These are phyloP conservation scores for Plasmodium malariae DNA, from an alignment of 169 alveolate species.

Conservation along the genomic window DNA sequence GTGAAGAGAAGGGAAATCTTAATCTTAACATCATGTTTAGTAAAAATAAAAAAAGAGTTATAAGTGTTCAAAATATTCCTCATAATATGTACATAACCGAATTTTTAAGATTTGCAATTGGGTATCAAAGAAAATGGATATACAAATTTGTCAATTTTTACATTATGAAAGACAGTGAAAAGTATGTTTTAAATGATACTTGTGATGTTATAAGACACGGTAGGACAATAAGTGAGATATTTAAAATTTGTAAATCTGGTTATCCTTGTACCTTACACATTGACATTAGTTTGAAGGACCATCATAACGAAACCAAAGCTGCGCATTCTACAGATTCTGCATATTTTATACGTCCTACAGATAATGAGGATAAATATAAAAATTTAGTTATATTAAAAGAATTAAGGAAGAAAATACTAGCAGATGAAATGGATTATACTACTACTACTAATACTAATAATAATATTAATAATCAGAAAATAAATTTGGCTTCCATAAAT, in stretches of 20 bases:
- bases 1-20: constrained; percentile 27
- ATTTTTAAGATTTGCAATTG: constrained; percentile 46
- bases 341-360: neutral
- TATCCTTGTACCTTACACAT: constrained; percentile 52
- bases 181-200: constrained; percentile 25
- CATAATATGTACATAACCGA: constrained; percentile 59
- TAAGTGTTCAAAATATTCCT: constrained; percentile 53
- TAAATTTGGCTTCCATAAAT: constrained; percentile 20
- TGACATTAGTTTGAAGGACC: neutral
- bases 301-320: neutral
- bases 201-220: constrained; percentile 35
- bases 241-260: constrained; percentile 32
- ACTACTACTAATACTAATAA: too few relatives aligned
- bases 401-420: neutral
- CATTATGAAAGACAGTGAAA: constrained; percentile 47
- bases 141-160: constrained; percentile 53
- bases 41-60: constrained; percentile 22
- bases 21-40: constrained; percentile 18
- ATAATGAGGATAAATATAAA: neutral
- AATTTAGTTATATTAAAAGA: neutral
- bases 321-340: neutral
- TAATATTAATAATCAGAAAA: constrained; percentile 3
- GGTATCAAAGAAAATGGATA: constrained; percentile 76
- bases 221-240: constrained; percentile 47
- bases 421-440: too few relatives aligned